A percentile compares a stretch with the other conserved stretches of the same genome.
These are phyloP conservation scores for Neurospora sublineolata DNA, from an alignment of 495 filamentous ascomycete genomes.

Conservation along the genomic window DNA sequence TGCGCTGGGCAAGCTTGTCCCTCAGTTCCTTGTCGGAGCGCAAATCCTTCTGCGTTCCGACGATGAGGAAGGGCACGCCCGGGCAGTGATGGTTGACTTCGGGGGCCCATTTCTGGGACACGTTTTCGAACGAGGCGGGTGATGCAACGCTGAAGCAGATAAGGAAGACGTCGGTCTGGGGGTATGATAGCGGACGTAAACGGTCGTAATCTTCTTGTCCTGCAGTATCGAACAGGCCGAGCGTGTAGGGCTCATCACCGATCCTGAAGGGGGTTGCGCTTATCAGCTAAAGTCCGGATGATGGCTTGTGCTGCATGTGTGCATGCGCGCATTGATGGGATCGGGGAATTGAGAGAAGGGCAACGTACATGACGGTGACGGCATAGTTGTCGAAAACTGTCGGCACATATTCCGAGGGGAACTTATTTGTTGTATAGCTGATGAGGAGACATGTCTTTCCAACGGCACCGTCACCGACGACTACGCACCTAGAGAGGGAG, in stretches of 20 bases:
- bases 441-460: slow-evolving; percentile 98
- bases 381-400: slow-evolving; percentile 99
- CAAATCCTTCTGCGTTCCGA: slow-evolving; percentile 95
- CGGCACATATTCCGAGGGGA: slow-evolving; percentile 98
- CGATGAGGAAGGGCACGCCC: slow-evolving; percentile 93
- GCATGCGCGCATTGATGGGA: background rate
- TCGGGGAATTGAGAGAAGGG: background rate
- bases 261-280: slow-evolving; percentile 51
- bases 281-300: background rate
- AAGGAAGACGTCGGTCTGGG: slow-evolving; percentile 96
- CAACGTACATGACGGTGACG: slow-evolving; percentile 92
- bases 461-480: slow-evolving; percentile 97
- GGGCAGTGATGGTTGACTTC: slow-evolving; percentile 98
- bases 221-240: slow-evolving; percentile 95
- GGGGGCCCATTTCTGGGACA: slow-evolving; percentile 97
- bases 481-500: slow-evolving; percentile 63
- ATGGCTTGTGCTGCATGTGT: background rate
- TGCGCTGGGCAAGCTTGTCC: slow-evolving; percentile 64
- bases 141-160: slow-evolving; percentile 98
- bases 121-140: slow-evolving; percentile 98
- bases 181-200: slow-evolving; percentile 89
- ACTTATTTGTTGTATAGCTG: slow-evolving; percentile 99
- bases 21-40: slow-evolving; percentile 78
- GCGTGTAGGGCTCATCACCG: slow-evolving; percentile 94
- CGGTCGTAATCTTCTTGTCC: slow-evolving; percentile 99